These are phyloP conservation scores for Ophiosphaerella herpotricha DNA, from an alignment of 2,329 filamentous ascomycete genomes.

Conservation along the genomic window DNA sequence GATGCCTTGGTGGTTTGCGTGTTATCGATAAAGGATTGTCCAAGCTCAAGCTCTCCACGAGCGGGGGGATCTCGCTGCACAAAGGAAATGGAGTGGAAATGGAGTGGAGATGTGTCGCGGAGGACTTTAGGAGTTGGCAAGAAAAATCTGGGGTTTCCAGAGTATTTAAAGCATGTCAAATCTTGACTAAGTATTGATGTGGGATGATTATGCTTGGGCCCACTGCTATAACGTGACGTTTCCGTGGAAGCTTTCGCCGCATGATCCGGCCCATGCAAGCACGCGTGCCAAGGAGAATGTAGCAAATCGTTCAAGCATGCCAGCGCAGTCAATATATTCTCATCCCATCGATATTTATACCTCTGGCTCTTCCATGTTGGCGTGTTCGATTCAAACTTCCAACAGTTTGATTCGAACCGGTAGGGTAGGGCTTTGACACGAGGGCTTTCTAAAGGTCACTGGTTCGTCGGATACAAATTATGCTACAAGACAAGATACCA, in stretches of 20 bases:
- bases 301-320: background rate
- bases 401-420: background rate
- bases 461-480: too few relatives aligned
- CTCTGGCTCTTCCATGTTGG: too few relatives aligned
- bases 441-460: too few relatives aligned
- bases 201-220: conserved; percentile 15
- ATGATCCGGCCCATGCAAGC: conserved; percentile 11
- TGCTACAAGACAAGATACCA: background rate
- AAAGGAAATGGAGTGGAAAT: conserved; percentile 5
- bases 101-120: conserved; percentile 17
- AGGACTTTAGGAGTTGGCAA: conserved; percentile 1
- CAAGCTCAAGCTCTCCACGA: conserved; percentile 1
- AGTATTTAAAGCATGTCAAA: conserved; percentile 13
- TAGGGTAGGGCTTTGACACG: too few relatives aligned
- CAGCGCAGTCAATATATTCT: background rate
- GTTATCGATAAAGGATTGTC: conserved; percentile 13
- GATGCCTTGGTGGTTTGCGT: background rate
- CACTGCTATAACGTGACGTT: conserved; percentile 18
- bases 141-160: conserved; percentile 1
- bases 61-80: background rate
- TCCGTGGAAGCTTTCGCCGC: conserved; percentile 2
- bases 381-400: background rate
- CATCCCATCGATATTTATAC: too few relatives aligned
- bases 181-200: conserved; percentile 14
- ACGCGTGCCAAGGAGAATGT: background rate